phyloP scores from a whole-genome alignment of 1,284 basidiomycete genomes.

The Ustilago nuda region DNA sequence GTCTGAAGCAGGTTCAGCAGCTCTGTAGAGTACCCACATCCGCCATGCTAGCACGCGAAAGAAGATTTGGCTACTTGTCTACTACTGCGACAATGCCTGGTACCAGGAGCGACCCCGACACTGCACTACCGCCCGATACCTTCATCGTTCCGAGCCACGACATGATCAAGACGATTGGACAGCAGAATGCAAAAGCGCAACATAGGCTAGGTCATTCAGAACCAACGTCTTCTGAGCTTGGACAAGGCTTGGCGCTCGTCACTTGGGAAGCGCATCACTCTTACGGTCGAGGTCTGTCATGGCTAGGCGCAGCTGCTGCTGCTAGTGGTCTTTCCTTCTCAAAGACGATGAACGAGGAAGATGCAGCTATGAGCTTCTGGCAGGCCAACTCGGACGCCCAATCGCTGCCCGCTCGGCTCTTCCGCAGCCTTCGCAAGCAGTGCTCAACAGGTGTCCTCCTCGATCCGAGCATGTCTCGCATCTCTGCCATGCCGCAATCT shows the following conservation, averaged over 20 bases:
- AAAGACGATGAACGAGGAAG: slow-evolving; percentile 39
- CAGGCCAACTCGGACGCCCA: slow-evolving; percentile 44
- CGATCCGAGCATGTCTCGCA: slow-evolving; percentile 32
- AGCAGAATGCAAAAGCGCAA: slow-evolving; percentile 38
- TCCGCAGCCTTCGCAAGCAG: slow-evolving; percentile 30
- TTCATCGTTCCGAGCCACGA: slow-evolving; percentile 44
- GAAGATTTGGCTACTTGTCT: slow-evolving; percentile 18
- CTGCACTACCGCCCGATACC: slow-evolving; percentile 33
- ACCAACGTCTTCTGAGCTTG: slow-evolving; percentile 23
- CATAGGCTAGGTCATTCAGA: slow-evolving; percentile 18
- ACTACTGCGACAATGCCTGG: slow-evolving; percentile 17
- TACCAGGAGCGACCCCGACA: background rate
- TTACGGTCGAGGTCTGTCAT: slow-evolving; percentile 41
- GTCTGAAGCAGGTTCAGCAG: slow-evolving; percentile 38
- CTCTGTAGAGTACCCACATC: slow-evolving; percentile 40
- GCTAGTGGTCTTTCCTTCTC: slow-evolving; percentile 41
- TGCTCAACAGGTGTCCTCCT: slow-evolving; percentile 46
- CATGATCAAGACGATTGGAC: slow-evolving; percentile 34
- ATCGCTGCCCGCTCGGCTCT: slow-evolving; percentile 38
- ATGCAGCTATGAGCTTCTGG: slow-evolving; percentile 38
- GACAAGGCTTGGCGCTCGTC: slow-evolving; percentile 37
- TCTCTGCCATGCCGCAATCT: background rate
- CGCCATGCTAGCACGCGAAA: slow-evolving; percentile 31
- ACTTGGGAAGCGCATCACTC: slow-evolving; percentile 48
- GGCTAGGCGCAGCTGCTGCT: slow-evolving; percentile 46